Conservation (phyloP, 148 eudicot genomes). For the Chenopodium album region DNA sequence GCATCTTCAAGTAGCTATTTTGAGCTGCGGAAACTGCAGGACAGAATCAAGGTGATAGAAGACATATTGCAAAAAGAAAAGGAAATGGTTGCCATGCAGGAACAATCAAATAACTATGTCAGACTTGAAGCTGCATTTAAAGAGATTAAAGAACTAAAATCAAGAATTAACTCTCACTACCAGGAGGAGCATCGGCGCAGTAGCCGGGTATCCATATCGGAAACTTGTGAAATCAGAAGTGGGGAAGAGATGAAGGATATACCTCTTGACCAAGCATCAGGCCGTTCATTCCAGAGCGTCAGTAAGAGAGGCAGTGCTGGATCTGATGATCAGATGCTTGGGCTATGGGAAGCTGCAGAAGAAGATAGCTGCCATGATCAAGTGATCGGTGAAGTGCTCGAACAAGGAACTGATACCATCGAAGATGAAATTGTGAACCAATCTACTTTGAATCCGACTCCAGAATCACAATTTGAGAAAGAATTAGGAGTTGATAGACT, state of each 20-base stretch:
- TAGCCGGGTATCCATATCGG: conserved; percentile 37
- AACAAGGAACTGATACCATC: conserved; percentile 29
- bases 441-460: conserved; percentile 30
- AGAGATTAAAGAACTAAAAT: conserved; percentile 48
- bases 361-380: conserved; percentile 27
- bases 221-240: conserved; percentile 39
- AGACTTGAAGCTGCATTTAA: conserved; percentile 42
- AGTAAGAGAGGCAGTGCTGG: conserved; percentile 47
- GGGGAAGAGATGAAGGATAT: conserved; percentile 76
- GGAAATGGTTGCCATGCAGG: conserved; percentile 32
- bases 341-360: conserved; percentile 76
- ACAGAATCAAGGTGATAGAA: conserved; percentile 60
- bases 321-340: conserved; percentile 73
- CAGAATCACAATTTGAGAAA: conserved; percentile 56
- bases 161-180: conserved; percentile 29
- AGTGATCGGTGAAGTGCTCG: conserved; percentile 30
- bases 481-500: conserved; percentile 73
- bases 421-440: conserved; percentile 34
- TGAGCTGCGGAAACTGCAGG: conserved; percentile 60
- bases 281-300: conserved; percentile 31
- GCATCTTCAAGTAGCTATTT: conserved; percentile 32
- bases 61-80: conserved; percentile 46
- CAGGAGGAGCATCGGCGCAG: conserved; percentile 21
- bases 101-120: conserved; percentile 27
- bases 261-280: conserved; percentile 77